Evolutionary conservation across 495 filamentous ascomycete species (phyloP).

Genomic region (Glonium stellatum): DNA sequence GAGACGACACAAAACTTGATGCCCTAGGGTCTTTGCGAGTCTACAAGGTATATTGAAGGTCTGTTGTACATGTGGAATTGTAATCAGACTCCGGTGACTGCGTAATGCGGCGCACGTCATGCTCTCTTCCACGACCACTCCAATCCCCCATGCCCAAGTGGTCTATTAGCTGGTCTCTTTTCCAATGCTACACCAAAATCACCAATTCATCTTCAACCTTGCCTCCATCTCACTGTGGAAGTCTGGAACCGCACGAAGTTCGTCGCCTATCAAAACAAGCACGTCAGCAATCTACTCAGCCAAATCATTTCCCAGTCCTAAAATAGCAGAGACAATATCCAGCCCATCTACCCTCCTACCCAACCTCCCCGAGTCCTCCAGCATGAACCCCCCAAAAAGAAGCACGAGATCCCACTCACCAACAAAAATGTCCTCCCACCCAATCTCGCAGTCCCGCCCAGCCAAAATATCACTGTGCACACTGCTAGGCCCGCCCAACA

Average conservation of each 20-base stretch:
- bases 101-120: not conserved
- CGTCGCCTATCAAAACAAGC: slow-evolving; percentile 47
- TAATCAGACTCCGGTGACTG: not conserved
- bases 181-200: slow-evolving; percentile 14
- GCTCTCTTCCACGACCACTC: too few species aligned
- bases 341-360: not conserved
- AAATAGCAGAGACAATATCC: not conserved
- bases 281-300: slow-evolving; percentile 22
- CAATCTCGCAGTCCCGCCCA: slow-evolving; percentile 66
- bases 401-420: slow-evolving; percentile 33
- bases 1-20: not conserved
- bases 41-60: not conserved
- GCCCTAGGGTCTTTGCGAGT: not conserved
- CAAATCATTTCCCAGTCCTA: not conserved
- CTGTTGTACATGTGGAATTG: not conserved
- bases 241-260: slow-evolving; percentile 52
- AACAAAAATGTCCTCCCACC: slow-evolving; percentile 88
- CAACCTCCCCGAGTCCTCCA: not conserved
- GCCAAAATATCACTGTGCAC: slow-evolving; percentile 65
- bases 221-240: slow-evolving; percentile 94
- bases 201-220: slow-evolving; percentile 69
- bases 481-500: slow-evolving; percentile 38
- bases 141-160: too few species aligned
- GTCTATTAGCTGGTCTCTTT: too few species aligned
- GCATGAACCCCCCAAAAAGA: not conserved